phyloP scores from a whole-genome alignment of 2,329 filamentous ascomycete species.

The Claviceps sp. region DNA sequence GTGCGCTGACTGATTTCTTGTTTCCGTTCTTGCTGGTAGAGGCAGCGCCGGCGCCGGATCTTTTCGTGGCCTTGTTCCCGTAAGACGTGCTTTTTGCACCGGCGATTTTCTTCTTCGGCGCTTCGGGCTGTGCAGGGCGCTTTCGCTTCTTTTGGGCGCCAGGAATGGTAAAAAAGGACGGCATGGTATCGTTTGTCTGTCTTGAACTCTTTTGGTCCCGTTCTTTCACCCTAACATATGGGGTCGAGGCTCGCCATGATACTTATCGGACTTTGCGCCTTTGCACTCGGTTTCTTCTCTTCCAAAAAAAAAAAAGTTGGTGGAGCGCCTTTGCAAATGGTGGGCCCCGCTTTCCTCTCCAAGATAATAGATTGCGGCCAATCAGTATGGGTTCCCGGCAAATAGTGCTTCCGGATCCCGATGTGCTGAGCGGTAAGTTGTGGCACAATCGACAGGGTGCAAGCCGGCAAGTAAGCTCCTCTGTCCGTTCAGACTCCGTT shows the following conservation, averaged over 20 bases:
- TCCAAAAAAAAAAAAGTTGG: conserved; percentile 27
- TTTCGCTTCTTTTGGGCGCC: conserved; percentile 86
- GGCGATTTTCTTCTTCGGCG: conserved; percentile 46
- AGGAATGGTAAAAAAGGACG: conserved; percentile 88
- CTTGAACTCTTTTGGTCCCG: conserved; percentile 7
- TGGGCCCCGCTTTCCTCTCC: conserved; percentile 5
- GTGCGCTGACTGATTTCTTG: conserved; percentile 29
- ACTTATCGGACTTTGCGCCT: background rate
- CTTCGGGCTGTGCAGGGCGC: conserved; percentile 41
- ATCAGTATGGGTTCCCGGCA: conserved; percentile 12
- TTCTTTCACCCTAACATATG: background rate
- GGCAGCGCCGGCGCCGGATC: conserved; percentile 8
- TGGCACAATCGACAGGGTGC: conserved; percentile 15
- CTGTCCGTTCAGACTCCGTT: conserved; percentile 10
- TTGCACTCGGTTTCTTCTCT: background rate
- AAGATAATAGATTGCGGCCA: conserved; percentile 10
- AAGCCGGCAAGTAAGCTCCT: conserved; percentile 5
- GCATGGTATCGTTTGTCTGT: conserved; percentile 43
- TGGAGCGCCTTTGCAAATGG: conserved; percentile 14
- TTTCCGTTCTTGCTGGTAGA: conserved; percentile 26
- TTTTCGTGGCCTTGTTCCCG: conserved; percentile 20
- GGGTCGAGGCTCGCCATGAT: background rate
- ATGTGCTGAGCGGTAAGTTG: conserved; percentile 16
- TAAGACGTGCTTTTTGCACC: conserved; percentile 24
- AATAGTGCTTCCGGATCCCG: conserved; percentile 18